Percentiles rank a stretch among this genome's conserved stretches.
Evolutionary conservation across 352 stramenopile species (phyloP).

Genomic region (Pythium pyrilobum): DNA sequence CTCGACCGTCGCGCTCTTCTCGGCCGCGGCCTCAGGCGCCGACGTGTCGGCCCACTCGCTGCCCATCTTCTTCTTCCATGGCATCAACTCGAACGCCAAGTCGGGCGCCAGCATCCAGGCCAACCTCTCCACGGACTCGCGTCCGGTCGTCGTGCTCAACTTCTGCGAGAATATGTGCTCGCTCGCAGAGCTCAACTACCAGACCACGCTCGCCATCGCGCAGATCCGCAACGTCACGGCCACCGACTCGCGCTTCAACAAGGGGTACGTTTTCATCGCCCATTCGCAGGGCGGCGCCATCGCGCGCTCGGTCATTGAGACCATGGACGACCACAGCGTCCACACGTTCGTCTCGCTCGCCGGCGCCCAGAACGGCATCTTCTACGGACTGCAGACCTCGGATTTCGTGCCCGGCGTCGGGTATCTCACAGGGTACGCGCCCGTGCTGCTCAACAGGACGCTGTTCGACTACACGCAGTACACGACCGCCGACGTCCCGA

Average conservation of each 20-base stretch:
- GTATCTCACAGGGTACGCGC: background rate
- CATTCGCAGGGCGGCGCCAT: constrained; percentile 37
- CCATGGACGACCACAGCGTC: constrained; percentile 50
- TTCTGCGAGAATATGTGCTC: constrained; percentile 36
- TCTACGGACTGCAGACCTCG: constrained; percentile 33
- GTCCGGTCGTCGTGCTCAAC: constrained; percentile 29
- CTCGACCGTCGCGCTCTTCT: no score
- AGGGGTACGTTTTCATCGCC: constrained; percentile 45
- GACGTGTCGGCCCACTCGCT: no score
- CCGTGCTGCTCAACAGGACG: background rate
- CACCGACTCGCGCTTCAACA: constrained; percentile 22
- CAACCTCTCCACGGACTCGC: constrained; percentile 28
- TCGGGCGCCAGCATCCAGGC: constrained; percentile 26
- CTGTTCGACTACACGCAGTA: constrained; percentile 29
- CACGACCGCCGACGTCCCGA: constrained; percentile 7
- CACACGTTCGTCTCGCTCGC: constrained; percentile 38
- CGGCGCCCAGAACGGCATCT: constrained; percentile 39
- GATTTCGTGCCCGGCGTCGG: constrained; percentile 9
- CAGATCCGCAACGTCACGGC: constrained; percentile 29
- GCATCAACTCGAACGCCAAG: constrained; percentile 24
- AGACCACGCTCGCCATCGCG: constrained; percentile 32
- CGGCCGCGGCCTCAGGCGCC: no score
- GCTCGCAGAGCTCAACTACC: constrained; percentile 18
- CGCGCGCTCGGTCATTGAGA: constrained; percentile 37
- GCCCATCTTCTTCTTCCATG: constrained; percentile 49